Conservation (phyloP, 768 basidiomycete species). For the Termitomyces sp. region DNA sequence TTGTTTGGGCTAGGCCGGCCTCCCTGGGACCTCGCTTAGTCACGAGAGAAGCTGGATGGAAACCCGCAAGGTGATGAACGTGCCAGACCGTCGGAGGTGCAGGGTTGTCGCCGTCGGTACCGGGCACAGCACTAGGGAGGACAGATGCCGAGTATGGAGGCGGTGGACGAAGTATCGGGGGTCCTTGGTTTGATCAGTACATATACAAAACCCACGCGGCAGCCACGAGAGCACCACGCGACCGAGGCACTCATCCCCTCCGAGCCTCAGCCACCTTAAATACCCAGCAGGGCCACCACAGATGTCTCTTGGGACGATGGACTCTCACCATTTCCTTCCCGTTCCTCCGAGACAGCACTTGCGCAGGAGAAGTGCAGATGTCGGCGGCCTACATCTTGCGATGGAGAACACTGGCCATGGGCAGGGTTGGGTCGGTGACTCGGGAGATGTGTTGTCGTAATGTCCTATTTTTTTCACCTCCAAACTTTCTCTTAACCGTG, state of each 20-base stretch:
- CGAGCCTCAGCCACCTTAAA: conserved; percentile 9
- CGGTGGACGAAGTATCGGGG: conserved; percentile 17
- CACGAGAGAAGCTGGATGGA: not conserved
- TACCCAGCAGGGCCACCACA: not conserved
- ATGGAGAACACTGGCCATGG: conserved; percentile 59
- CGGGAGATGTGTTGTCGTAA: conserved; percentile 43
- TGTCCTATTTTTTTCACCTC: conserved; percentile 22
- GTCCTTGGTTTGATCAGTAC: conserved; percentile 17
- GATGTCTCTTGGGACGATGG: conserved; percentile 12
- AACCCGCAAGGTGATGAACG: not conserved
- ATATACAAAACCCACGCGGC: conserved; percentile 37
- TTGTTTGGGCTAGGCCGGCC: not conserved
- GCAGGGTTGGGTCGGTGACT: conserved; percentile 64
- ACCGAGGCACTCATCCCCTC: conserved; percentile 30
- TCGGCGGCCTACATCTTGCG: conserved; percentile 85
- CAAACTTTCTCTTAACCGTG: conserved; percentile 6
- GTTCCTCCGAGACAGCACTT: conserved; percentile 17
- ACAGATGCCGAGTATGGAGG: not conserved
- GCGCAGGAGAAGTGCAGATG: conserved; percentile 79
- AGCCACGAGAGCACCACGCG: conserved; percentile 44
- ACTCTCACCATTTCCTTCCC: conserved; percentile 1
- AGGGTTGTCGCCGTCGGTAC: conserved; percentile 1
- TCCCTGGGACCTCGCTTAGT: not conserved
- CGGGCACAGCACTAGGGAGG: conserved; percentile 1
- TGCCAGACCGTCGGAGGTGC: conserved; percentile 2